Evolutionary conservation across 129 eudicot genomes (phyloP).

Genomic region (Flaveria brownii): DNA sequence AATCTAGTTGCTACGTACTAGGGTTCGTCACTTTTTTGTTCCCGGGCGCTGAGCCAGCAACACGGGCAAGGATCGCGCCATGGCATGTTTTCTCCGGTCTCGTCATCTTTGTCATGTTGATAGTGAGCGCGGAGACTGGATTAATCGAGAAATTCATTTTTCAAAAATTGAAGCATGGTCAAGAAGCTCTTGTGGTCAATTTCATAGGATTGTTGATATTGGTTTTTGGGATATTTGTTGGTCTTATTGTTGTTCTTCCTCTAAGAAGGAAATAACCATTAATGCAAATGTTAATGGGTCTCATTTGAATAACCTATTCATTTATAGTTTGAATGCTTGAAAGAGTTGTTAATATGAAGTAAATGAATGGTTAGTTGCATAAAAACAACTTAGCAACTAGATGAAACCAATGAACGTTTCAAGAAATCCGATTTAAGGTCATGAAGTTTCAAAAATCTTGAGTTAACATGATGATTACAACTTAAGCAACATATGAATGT

Average conservation of each 20-base stretch:
- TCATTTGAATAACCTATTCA: not conserved
- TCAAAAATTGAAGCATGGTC: conserved; percentile 33
- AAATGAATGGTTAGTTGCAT: not conserved
- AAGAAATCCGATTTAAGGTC: too few species aligned
- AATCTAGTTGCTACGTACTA: conserved; percentile 50
- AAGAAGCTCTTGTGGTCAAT: conserved; percentile 68
- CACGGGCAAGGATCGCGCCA: conserved; percentile 53
- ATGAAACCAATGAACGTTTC: too few species aligned
- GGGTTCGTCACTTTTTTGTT: conserved; percentile 46
- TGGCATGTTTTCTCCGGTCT: conserved; percentile 61
- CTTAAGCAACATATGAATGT: too few species aligned
- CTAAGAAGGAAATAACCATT: conserved; percentile 24
- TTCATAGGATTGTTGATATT: conserved; percentile 62
- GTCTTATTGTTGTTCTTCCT: conserved; percentile 42
- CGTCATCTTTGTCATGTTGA: conserved; percentile 51
- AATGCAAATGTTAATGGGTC: not conserved
- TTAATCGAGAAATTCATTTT: conserved; percentile 51
- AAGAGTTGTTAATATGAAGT: not conserved
- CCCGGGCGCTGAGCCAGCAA: conserved; percentile 42
- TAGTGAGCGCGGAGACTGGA: conserved; percentile 54
- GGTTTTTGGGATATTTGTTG: conserved; percentile 52
- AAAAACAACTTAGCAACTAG: too few species aligned
- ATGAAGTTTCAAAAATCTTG: too few species aligned
- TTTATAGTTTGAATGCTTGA: not conserved
- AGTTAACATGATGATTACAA: too few species aligned